Evolutionary conservation across 495 filamentous ascomycete genomes (phyloP), one percentile per base, ranked within the genome.

Genomic region (Cetradonia linearis): DNA sequence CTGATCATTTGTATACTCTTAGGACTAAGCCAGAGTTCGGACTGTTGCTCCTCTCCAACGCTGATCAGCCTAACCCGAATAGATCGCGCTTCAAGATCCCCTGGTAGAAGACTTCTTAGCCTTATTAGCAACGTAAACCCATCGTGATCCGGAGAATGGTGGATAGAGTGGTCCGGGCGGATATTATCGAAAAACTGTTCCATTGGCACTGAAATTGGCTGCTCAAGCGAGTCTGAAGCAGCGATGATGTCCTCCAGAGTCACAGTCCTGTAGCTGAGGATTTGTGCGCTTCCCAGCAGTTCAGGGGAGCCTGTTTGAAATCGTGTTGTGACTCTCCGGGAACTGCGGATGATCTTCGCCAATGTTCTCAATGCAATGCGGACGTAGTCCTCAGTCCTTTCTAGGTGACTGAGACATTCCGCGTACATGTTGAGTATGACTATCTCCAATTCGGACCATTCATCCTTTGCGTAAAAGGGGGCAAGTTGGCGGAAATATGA

Each of bases 381-480:
- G 53, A 89, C 81, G 65, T 91, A 94, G 56, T 96, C 92, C 47
- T 92, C 87, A 61, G 81, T 81, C 20, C 81, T 80, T 46, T 84
- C 72, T 23, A 96, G 78, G 66, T 88, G 77, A 67, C 89, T 87
- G 53, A 97, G 77, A 71, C 89, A 96, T 38, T 81, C 81, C 4
- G 89, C 84, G 69, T 94, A 89, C 78, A 96, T 85, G 54, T 88
- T 80, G 31, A 98, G 76, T 80, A 95, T 87, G 2, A 82, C 83
- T 13, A 86, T 78, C 67, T 96, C 90, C 14, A 96, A 75, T 5
- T 86, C 71, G 46, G 77, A 81, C 93, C 93, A 98, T 18, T 85
- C 79, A 63, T 81, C 83, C 54, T 86, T 85, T 0, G 84, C 86
- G 67, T 93, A 96, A 65, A 89, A 87, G 2, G 89, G 86, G 9